Evolutionary conservation across 495 filamentous ascomycete species (phyloP), one percentile per base, ranked within the genome.

Genomic region (Trichoderma reesei): DNA sequence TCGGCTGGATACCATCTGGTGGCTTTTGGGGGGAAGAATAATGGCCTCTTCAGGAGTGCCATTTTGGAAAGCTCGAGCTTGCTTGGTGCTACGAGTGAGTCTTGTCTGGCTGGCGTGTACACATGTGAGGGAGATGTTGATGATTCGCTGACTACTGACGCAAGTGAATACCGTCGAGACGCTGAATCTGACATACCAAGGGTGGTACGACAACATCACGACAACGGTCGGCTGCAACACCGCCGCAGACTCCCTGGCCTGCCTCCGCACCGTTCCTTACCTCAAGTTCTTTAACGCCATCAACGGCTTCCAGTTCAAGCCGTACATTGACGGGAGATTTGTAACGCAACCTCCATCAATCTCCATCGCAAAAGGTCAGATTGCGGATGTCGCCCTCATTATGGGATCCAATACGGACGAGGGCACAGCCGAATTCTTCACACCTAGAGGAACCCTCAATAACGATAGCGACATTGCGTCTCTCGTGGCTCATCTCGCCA

Each of bases 11-110:
- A 60, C 60, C 64, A 65, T 16, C 41, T 65, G 36, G 34, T 62
- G 41, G 64, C 59, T 1, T 65, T 62, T 41, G 60, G 41, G 14
- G 64, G 64, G 11, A 56, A 56, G n/a, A 69, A 81, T 68, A 77
- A 81, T 39, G 41, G 67, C 5, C 69, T 82, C 39, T 82, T 82
- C 72, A 73, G 73, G 0, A 76, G 66, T 14, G 79, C 70, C 14
- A 79, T 80, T 63, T 73, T 75, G 67, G 68, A 80, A 64, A 65
- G 64, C 18, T 33, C 51, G 8, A 59, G 64, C 42, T 60, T 61
- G 18, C 63, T 64, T n/a, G 64, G 64, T 59, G 37, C 44, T 36
- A 36, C 54, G 31, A 20, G 51, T 65, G 61, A 41, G 38, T 63
- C 20, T 44, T 44, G 10, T 34, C 51, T 34, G 3, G 2, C 8